Evolutionary conservation across 208 protist genomes (phyloP), one percentile per base, ranked within the genome.

Genomic region (Leishmania martiniquensis): DNA sequence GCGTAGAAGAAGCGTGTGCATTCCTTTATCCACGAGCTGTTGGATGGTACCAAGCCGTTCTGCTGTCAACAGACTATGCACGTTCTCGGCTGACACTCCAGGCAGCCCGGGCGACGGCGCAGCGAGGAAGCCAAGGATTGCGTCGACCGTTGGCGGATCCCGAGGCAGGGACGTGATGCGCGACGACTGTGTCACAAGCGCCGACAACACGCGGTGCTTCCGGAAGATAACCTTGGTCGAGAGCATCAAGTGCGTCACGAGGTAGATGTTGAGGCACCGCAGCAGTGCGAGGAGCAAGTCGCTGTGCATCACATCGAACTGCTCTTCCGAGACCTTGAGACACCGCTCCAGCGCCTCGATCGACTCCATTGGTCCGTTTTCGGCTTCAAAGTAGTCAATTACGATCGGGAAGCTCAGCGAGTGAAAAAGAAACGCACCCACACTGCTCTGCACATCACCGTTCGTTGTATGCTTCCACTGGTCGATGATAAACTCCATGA

Each of bases 141-240:
- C 87, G 70, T 95, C 90, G 34, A 97, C 82, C 13, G 85, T 91
- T 34, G 87, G 84, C 32, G 91, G 84, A 75, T 95, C 91, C 49
- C 88, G 80, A 57, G 91, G 91, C 52, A 97, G 83, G 45, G 93
- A 91, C 44, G 70, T 87, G 51, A 88, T 80, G 29, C 87, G 85
- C 32, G 90, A 90, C 22, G 86, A 85, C 55, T 94, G 89, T n/a
- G 90, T 94, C n/a, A 96, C 85, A 6, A 92, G 52, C 6, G 80
- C 69, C 32, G 91, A 92, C 25, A 97, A 79, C 57, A 88, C 85
- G 7, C 90, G 89, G 81, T 97, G 93, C 72, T 91, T 91, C 42
- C 90, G 84, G 76, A 97, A 97, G 47, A 96, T 79, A 22, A 96
- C 93, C 66, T 91, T 88, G 4, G 93, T 96, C 25, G 89, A 87